Evolutionary conservation across 1,284 basidiomycete genomes (phyloP).

Genomic region (Moesziomyces aphidis): DNA sequence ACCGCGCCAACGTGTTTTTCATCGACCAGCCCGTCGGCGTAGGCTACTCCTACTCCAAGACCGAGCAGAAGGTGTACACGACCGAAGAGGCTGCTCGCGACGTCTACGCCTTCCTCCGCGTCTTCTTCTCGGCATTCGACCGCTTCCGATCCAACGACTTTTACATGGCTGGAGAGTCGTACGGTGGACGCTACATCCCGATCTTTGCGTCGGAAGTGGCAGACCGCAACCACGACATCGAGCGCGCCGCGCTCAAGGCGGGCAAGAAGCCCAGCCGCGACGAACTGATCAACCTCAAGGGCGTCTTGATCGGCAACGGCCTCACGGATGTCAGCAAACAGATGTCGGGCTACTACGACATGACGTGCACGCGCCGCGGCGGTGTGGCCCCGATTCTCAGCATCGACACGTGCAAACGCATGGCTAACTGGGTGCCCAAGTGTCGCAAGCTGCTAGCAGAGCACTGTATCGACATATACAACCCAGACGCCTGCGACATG

Average conservation of each 20-base stretch:
- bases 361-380: conserved; percentile 55
- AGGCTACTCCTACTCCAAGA: conserved; percentile 78
- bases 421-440: conserved; percentile 33
- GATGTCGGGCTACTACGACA: conserved; percentile 54
- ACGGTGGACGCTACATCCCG: conserved; percentile 80
- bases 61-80: conserved; percentile 71
- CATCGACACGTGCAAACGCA: conserved; percentile 55
- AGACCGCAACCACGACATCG: conserved; percentile 76
- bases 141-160: conserved; percentile 61
- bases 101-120: conserved; percentile 67
- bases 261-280: conserved; percentile 73
- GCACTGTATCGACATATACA: conserved; percentile 43
- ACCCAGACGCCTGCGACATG: conserved; percentile 29
- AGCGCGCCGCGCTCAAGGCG: conserved; percentile 69
- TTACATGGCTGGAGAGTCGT: conserved; percentile 63
- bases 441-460: conserved; percentile 25
- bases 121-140: conserved; percentile 68
- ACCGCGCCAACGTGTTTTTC: conserved; percentile 78
- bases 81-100: conserved; percentile 67
- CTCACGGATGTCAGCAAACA: conserved; percentile 69
- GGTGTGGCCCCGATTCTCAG: conserved; percentile 42
- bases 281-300: conserved; percentile 77
- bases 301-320: conserved; percentile 80
- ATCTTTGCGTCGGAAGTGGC: conserved; percentile 82
- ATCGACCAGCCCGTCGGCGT: conserved; percentile 79